phyloP scores from a whole-genome alignment of 371 early-diverging fungal species.

The Homolaphlyctis polyrhiza region DNA sequence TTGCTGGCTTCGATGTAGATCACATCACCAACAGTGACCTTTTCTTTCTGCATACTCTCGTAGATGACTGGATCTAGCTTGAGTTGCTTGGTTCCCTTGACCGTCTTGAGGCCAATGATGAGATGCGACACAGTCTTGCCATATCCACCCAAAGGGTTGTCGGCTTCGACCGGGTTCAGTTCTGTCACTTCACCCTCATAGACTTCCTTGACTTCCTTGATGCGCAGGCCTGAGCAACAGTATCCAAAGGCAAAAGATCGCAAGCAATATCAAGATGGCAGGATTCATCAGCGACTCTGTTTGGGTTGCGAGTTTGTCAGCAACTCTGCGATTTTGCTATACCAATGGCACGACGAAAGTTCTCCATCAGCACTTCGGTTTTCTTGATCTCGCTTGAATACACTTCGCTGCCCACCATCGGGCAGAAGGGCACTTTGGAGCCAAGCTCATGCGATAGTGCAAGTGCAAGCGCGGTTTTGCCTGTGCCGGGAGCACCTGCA shows the following conservation, averaged over 20 bases:
- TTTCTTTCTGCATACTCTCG: conserved; percentile 94
- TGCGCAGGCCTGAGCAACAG: conserved; percentile 63
- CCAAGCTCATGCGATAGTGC: conserved; percentile 96
- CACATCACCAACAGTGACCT: conserved; percentile 94
- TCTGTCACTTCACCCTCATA: conserved; percentile 99
- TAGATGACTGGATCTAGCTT: conserved; percentile 97
- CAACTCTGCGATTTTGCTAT: not conserved
- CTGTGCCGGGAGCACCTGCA: conserved; percentile 97
- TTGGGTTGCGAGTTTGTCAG: not conserved
- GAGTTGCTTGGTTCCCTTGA: conserved; percentile 97
- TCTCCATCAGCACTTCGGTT: conserved; percentile 98
- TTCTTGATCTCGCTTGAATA: conserved; percentile 97
- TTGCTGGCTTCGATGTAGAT: conserved; percentile 98
- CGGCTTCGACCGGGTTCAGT: conserved; percentile 91
- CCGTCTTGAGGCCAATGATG: conserved; percentile 94
- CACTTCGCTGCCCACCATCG: conserved; percentile 97
- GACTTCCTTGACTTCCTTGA: conserved; percentile 98
- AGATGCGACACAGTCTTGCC: conserved; percentile 95
- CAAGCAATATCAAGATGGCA: not conserved
- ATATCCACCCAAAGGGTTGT: conserved; percentile 88
- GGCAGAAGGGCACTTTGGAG: conserved; percentile 95
- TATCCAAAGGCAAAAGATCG: not conserved
- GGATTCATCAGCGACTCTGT: not conserved
- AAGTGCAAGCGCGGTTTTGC: conserved; percentile 77
- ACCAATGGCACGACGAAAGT: conserved; percentile 95